Conservation (phyloP, 2,329 filamentous ascomycete genomes). For the Aspergillus pseudoterreus region DNA sequence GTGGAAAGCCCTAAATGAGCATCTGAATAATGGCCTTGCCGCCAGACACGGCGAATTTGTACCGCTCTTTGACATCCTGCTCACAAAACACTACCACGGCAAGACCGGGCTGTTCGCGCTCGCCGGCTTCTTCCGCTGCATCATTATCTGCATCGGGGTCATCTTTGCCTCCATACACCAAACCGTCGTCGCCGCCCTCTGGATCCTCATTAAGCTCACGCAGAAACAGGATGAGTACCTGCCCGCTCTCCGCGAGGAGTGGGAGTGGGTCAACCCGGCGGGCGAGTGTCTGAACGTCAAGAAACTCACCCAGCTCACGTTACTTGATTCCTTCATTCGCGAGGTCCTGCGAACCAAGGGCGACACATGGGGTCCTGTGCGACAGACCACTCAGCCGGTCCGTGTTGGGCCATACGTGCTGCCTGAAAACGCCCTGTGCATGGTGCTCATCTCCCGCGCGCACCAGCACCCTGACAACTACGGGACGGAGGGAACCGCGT, state of each 20-base stretch:
- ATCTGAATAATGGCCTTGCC: background rate
- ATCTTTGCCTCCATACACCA: background rate
- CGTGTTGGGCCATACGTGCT: too few species aligned
- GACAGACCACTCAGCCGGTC: too few species aligned
- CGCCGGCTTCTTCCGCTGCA: background rate
- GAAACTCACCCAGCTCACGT: background rate
- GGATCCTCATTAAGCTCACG: background rate
- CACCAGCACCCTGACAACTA: too few species aligned
- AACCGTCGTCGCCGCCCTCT: background rate
- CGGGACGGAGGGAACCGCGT: too few species aligned
- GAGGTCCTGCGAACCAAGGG: background rate
- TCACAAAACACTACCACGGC: background rate
- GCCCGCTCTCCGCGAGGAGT: background rate
- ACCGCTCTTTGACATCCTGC: background rate
- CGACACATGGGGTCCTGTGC: too few species aligned
- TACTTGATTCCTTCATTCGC: background rate
- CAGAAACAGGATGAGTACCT: background rate
- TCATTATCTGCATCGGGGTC: background rate
- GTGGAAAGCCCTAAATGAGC: background rate
- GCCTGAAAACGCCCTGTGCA: too few species aligned
- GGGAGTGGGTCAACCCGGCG: background rate
- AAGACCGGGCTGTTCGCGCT: background rate
- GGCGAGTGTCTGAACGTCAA: background rate
- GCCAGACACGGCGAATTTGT: background rate
- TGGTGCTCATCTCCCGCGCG: too few species aligned